Conservation (phyloP, 2,329 filamentous ascomycete genomes). For the Parastagonospora nodorum region DNA sequence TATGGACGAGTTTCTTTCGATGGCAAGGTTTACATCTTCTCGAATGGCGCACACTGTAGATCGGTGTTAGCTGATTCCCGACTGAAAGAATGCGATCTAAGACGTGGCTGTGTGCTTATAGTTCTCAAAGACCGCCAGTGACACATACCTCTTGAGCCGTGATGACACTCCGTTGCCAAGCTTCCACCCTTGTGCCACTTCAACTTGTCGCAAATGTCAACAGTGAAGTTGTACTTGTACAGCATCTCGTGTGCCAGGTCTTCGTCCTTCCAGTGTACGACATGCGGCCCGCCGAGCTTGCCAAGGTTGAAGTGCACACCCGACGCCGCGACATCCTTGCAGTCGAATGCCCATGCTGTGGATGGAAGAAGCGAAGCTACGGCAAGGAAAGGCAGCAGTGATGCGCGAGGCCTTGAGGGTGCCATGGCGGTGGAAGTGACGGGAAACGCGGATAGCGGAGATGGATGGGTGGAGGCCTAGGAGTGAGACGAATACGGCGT, state of each 20-base stretch:
- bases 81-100: not conserved
- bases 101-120: no score
- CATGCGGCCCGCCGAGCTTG: conserved; percentile 68
- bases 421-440: conserved; percentile 32
- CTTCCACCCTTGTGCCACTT: conserved; percentile 60
- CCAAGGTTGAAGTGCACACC: conserved; percentile 67
- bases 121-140: conserved; percentile 49
- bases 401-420: conserved; percentile 25
- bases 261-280: conserved; percentile 62
- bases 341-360: conserved; percentile 56
- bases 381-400: conserved; percentile 32
- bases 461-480: conserved; percentile 5
- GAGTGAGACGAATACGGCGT: conserved; percentile 7
- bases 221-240: conserved; percentile 78
- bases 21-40: conserved; percentile 58
- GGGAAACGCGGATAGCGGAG: conserved; percentile 4
- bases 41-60: conserved; percentile 72
- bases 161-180: conserved; percentile 66
- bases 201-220: conserved; percentile 75
- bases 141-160: conserved; percentile 62
- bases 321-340: conserved; percentile 65
- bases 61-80: conserved; percentile 37
- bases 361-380: conserved; percentile 31
- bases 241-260: conserved; percentile 54
- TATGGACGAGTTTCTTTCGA: conserved; percentile 56